Evolutionary conservation across 352 stramenopile genomes (phyloP), one percentile per base, ranked within the genome.

Genomic region (Phytophthora capsici): DNA sequence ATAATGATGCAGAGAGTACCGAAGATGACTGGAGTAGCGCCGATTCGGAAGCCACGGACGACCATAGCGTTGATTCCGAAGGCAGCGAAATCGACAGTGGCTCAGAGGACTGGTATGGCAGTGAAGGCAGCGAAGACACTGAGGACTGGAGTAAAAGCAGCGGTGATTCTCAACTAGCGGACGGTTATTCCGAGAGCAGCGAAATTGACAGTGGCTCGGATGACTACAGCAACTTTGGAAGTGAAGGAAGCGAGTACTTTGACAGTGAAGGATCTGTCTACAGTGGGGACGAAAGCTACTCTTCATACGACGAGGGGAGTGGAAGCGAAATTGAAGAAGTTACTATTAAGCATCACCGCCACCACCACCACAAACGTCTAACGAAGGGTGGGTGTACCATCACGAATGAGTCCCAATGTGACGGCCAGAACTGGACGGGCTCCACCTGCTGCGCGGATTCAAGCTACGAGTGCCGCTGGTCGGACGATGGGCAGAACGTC

Each of bases 341-440:
- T 34, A 14, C 28, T 3, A 14, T 9, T 2, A 51, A 51, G 25
- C 23, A 28, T 28, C 25, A 28, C 25, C 25, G 7, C 25, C 25
- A 28, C 22, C 22, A 17, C 23, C 44, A 37, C 45, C 45, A 51
- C 4, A 51, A 51, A 20, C 6, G 25, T 22, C 13, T n/a, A 23
- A 23, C 13, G 13, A 45, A 56, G 19, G 34, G 34, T 10, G 30
- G 48, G 14, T 57, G 49, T 19, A 57, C 36, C 16, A 57, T 57
- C 36, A 57, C 50, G 10, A 57, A 57, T 12, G 49, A 57, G 19
- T 57, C 49, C 12, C 49, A 57, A 28, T 57, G 49, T 28, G 34
- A 57, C 36, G 36, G 36, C 3, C 36, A 41, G n/a, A 41, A 41
- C 4, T 41, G 36, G 36, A 41, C 36, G 5, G 36, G 36, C 2